phyloP scores from a whole-genome alignment of 2,329 filamentous ascomycete species.

The Fusarium nanum region DNA sequence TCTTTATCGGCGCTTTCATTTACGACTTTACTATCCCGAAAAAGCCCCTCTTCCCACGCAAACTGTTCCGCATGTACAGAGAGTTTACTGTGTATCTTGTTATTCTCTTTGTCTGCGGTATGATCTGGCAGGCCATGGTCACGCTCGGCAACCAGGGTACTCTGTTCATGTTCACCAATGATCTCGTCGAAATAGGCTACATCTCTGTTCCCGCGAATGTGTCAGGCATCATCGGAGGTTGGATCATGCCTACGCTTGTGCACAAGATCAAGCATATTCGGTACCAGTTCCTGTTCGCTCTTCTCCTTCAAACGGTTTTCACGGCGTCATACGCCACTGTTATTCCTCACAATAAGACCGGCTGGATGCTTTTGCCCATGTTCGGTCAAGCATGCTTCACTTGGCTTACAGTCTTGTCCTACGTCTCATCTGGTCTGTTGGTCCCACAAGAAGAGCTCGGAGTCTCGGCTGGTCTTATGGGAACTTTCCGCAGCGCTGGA shows the following conservation, averaged over 20 bases:
- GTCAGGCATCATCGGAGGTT: conserved; percentile 14
- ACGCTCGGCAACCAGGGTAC: conserved; percentile 5
- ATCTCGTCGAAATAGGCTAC: conserved; percentile 3
- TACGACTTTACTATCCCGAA: conserved; percentile 15
- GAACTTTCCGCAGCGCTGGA: conserved; percentile 18
- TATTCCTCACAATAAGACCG: conserved; percentile 7
- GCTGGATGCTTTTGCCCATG: conserved; percentile 9
- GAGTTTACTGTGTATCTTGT: conserved; percentile 17
- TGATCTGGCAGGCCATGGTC: conserved; percentile 14
- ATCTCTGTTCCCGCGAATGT: conserved; percentile 3
- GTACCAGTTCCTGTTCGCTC: conserved; percentile 15
- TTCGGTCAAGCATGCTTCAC: conserved; percentile 15
- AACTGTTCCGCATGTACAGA: conserved; percentile 11
- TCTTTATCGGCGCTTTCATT: conserved; percentile 11
- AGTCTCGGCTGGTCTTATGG: conserved; percentile 12
- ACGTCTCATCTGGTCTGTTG: conserved; percentile 12
- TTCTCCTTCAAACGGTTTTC: conserved; percentile 7
- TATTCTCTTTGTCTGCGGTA: conserved; percentile 8
- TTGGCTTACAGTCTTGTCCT: conserved; percentile 12
- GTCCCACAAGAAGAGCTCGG: conserved; percentile 15
- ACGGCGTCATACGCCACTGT: conserved; percentile 10
- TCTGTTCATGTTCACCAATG: conserved; percentile 19
- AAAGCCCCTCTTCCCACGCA: conserved; percentile 6
- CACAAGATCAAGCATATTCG: conserved; percentile 22
- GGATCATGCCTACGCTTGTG: conserved; percentile 17